phyloP scores from a whole-genome alignment of 441 rosid genomes.

The Euphorbia schlechtendalii region DNA sequence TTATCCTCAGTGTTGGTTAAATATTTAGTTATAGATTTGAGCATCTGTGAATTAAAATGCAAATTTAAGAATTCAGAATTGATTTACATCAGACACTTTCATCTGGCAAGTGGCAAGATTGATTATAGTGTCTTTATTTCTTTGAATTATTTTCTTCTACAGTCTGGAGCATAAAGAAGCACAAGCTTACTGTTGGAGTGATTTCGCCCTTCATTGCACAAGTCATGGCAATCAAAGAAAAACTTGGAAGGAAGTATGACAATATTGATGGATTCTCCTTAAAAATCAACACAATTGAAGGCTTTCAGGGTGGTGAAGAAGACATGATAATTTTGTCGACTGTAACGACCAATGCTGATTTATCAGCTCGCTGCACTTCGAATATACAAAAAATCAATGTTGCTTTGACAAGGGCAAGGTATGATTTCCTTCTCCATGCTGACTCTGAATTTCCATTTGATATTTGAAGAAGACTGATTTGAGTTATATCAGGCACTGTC shows the following conservation, averaged over 20 bases:
- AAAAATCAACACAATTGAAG: slow-evolving; percentile 30
- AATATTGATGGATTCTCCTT: slow-evolving; percentile 21
- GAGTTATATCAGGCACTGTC: slow-evolving; percentile 23
- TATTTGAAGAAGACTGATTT: not conserved
- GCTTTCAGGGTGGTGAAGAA: slow-evolving; percentile 39
- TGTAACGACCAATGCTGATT: slow-evolving; percentile 24
- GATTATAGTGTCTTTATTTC: not conserved
- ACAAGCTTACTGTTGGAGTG: slow-evolving; percentile 30
- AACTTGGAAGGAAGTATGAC: slow-evolving; percentile 21
- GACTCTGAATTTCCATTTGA: not conserved
- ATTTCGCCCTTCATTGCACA: slow-evolving; percentile 38
- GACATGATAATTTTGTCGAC: slow-evolving; percentile 35
- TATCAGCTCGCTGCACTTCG: slow-evolving; percentile 23
- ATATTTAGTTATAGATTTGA: not conserved
- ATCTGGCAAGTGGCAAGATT: not conserved
- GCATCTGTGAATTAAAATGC: not conserved
- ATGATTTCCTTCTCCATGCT: not conserved
- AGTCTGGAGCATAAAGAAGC: slow-evolving; percentile 20
- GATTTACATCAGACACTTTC: not conserved
- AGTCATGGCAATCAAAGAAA: slow-evolving; percentile 26
- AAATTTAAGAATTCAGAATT: not conserved
- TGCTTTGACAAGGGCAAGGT: slow-evolving; percentile 42
- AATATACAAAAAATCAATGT: slow-evolving; percentile 28
- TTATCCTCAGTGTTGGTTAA: not conserved
- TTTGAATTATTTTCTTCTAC: not conserved